Evolutionary conservation across 2,329 filamentous ascomycete species (phyloP).

Genomic region (Fusarium bulbicola): DNA sequence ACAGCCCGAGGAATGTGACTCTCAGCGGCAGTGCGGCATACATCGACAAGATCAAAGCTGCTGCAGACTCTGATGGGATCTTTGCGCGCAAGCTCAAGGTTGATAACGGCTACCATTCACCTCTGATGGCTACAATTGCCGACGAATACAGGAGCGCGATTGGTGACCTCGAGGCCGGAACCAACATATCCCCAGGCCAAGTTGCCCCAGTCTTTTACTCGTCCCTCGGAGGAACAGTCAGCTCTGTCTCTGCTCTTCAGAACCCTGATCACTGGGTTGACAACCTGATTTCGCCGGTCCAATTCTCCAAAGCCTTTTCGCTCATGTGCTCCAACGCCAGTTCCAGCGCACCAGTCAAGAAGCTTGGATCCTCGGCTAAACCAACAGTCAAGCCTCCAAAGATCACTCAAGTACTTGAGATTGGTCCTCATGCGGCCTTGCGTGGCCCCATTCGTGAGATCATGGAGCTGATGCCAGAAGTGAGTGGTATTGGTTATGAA

Average conservation of each 20-base stretch:
- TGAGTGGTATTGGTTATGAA: neutral
- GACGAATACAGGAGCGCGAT: neutral
- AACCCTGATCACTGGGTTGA: constrained; percentile 57
- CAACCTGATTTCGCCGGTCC: constrained; percentile 52
- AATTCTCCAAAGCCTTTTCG: constrained; percentile 49
- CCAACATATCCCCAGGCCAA: neutral
- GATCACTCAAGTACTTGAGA: constrained; percentile 30
- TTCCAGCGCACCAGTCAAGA: neutral
- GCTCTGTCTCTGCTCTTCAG: constrained; percentile 43
- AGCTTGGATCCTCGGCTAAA: neutral
- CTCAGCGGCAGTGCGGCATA: constrained; percentile 16
- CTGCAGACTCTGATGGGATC: neutral
- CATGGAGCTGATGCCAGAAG: constrained; percentile 8
- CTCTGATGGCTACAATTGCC: constrained; percentile 52
- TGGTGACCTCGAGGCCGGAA: neutral
- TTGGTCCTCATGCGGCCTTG: constrained; percentile 43
- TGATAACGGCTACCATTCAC: constrained; percentile 59
- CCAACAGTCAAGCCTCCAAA: neutral
- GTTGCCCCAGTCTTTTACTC: constrained; percentile 8
- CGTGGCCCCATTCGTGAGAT: constrained; percentile 38
- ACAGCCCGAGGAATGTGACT: constrained; percentile 26
- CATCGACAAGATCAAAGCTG: constrained; percentile 10
- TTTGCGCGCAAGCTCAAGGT: constrained; percentile 48
- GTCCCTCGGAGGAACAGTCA: constrained; percentile 1
- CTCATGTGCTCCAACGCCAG: neutral